phyloP scores from a whole-genome alignment of 257 asterid species.

The Pogostemon cablin region DNA sequence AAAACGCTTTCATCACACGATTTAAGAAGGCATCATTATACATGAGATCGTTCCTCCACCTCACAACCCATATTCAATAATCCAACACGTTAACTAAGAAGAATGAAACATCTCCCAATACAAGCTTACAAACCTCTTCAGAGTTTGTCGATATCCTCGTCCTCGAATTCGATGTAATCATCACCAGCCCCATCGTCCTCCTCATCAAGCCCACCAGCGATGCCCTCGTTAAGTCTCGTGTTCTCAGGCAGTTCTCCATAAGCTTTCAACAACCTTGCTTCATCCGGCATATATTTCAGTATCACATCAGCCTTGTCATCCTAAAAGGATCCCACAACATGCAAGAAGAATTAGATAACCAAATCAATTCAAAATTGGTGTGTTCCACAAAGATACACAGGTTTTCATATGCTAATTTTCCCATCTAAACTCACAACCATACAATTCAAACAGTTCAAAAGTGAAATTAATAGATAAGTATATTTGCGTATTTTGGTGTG shows the following conservation, averaged over 20 bases:
- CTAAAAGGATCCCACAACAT: slow-evolving; percentile 35
- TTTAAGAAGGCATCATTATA: slow-evolving; percentile 24
- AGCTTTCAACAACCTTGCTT: slow-evolving; percentile 89
- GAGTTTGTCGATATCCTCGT: slow-evolving; percentile 88
- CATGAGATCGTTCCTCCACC: slow-evolving; percentile 2
- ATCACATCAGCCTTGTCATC: slow-evolving; percentile 94
- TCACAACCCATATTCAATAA: slow-evolving; percentile 22
- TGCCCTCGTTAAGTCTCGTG: slow-evolving; percentile 86
- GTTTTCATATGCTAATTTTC: not conserved
- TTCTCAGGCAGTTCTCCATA: slow-evolving; percentile 89
- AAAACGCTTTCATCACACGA: slow-evolving; percentile 28
- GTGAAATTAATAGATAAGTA: too few relatives aligned
- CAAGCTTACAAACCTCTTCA: slow-evolving; percentile 27
- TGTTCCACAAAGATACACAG: not conserved
- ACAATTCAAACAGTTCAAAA: not conserved
- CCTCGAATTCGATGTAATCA: slow-evolving; percentile 86
- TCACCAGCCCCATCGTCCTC: slow-evolving; percentile 69
- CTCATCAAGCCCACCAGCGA: slow-evolving; percentile 72
- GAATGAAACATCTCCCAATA: slow-evolving; percentile 11
- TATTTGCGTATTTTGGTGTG: too few relatives aligned
- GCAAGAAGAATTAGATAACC: not conserved
- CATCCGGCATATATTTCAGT: slow-evolving; percentile 91
- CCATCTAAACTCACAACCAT: not conserved
- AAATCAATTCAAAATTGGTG: not conserved
- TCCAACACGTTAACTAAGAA: not conserved